Evolutionary conservation across 2,329 filamentous ascomycete species (phyloP).

Genomic region (Gaeumannomyces sp.): DNA sequence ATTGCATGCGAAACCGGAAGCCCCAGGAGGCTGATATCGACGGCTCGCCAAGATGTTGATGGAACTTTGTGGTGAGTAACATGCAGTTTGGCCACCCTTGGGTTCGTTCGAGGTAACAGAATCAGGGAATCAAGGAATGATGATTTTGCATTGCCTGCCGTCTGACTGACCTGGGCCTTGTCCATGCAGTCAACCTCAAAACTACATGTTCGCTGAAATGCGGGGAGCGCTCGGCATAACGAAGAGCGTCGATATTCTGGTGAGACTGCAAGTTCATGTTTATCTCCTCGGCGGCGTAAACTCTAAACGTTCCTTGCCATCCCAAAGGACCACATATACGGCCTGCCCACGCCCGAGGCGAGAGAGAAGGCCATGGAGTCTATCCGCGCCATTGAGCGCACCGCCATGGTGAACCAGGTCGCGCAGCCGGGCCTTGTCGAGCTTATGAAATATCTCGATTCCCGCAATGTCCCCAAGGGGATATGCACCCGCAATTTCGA

Average conservation of each 20-base stretch:
- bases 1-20: neutral
- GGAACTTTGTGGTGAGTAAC: slow-evolving; percentile 77
- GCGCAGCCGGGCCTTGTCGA: slow-evolving; percentile 73
- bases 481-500: slow-evolving; percentile 96
- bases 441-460: slow-evolving; percentile 79
- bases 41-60: slow-evolving; percentile 64
- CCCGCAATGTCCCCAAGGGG: slow-evolving; percentile 61
- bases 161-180: neutral
- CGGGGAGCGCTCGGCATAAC: slow-evolving; percentile 65
- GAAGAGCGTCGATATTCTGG: slow-evolving; percentile 71
- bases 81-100: neutral
- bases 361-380: slow-evolving; percentile 62
- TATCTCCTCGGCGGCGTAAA: no score
- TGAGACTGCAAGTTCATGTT: neutral
- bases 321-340: slow-evolving; percentile 63
- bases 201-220: slow-evolving; percentile 94
- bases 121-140: neutral
- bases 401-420: slow-evolving; percentile 71
- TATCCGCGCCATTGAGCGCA: slow-evolving; percentile 73
- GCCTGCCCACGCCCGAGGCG: slow-evolving; percentile 52
- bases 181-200: slow-evolving; percentile 68
- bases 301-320: neutral
- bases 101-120: neutral
- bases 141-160: neutral
- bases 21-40: neutral